These are phyloP conservation scores for Hypericum androsaemum DNA, from an alignment of 345 rosid species.

Conservation along the genomic window DNA sequence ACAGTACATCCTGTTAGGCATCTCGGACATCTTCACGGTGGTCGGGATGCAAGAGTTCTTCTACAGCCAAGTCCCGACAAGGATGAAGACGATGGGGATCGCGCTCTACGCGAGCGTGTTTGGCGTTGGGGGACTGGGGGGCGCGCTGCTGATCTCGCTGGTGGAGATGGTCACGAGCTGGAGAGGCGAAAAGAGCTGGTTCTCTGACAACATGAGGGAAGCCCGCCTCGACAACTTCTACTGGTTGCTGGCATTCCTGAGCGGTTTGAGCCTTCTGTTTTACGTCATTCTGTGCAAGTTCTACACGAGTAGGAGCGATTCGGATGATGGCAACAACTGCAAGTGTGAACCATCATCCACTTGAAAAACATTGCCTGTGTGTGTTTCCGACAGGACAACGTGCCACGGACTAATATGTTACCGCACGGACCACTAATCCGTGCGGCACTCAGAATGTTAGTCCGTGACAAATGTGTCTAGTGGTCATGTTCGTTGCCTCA, in stretches of 20 bases:
- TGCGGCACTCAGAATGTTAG: too few species aligned
- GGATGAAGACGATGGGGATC: slow-evolving; percentile 89
- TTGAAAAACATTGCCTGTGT: too few species aligned
- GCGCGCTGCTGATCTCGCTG: slow-evolving; percentile 59
- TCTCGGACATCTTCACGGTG: slow-evolving; percentile 86
- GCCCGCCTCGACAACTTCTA: slow-evolving; percentile 66
- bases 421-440: too few species aligned
- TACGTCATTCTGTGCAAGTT: slow-evolving; percentile 50
- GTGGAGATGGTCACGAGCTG: slow-evolving; percentile 40
- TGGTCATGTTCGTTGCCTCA: too few species aligned
- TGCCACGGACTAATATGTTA: too few species aligned
- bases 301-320: slow-evolving; percentile 30
- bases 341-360: too few species aligned
- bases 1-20: slow-evolving; percentile 72
- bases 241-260: slow-evolving; percentile 59
- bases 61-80: slow-evolving; percentile 71
- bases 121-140: slow-evolving; percentile 83
- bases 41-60: slow-evolving; percentile 98
- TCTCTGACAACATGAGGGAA: slow-evolving; percentile 79
- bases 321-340: slow-evolving; percentile 15
- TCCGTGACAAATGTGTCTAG: too few species aligned
- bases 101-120: slow-evolving; percentile 85
- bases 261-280: slow-evolving; percentile 45
- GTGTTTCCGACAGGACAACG: too few species aligned
- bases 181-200: slow-evolving; percentile 53